phyloP scores from a whole-genome alignment of 441 rosid species.

The Brassica hybrid region DNA sequence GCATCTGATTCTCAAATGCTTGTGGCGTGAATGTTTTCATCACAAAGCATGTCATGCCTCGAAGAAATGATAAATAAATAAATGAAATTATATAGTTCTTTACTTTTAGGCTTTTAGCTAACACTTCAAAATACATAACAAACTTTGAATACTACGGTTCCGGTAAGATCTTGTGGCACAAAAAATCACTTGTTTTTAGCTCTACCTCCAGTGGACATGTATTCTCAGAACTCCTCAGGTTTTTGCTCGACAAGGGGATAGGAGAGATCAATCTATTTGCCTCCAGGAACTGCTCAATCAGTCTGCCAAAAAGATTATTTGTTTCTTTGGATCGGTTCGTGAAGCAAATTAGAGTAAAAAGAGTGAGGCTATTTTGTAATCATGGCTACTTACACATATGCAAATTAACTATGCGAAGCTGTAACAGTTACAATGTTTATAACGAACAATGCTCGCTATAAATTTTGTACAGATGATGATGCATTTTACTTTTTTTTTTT shows the following conservation, averaged over 20 bases:
- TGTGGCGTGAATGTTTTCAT: not conserved
- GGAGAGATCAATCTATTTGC: constrained; percentile 37
- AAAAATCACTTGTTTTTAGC: constrained; percentile 6
- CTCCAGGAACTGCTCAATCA: constrained; percentile 81
- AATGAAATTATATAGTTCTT: not conserved
- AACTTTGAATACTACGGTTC: constrained; percentile 2
- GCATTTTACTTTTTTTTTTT: no score
- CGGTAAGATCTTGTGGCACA: constrained; percentile 17
- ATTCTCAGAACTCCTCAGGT: no score
- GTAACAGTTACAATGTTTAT: no score
- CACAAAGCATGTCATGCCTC: not conserved
- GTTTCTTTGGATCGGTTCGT: constrained; percentile 22
- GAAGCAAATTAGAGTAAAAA: not conserved
- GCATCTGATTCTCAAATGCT: not conserved
- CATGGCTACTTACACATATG: no score
- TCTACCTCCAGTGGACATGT: no score
- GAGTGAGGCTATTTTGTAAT: not conserved
- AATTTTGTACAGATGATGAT: no score
- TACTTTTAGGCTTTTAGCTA: not conserved
- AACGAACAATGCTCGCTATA: no score
- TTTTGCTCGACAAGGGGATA: not conserved
- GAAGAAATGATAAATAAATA: not conserved
- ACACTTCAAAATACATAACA: constrained; percentile 8
- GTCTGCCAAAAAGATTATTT: constrained; percentile 42
- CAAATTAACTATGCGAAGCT: no score